Conservation (phyloP, 305 asterid genomes). For the Plantago rigida region DNA sequence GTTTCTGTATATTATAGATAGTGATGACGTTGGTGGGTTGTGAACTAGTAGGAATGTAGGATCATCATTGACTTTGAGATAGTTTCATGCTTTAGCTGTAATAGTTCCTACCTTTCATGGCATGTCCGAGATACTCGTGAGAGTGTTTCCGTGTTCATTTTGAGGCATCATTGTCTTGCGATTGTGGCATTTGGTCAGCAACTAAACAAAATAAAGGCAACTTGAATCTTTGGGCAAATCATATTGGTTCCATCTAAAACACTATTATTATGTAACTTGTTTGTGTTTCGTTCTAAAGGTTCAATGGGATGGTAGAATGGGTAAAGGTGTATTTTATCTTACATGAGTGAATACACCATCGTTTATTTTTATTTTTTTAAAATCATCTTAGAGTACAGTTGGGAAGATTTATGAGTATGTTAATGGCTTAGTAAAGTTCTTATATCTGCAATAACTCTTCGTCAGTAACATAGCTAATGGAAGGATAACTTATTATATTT, state of each 20-base stretch:
- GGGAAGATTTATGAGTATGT: neutral
- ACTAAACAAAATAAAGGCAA: neutral
- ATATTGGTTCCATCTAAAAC: too few relatives aligned
- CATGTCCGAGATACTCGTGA: neutral
- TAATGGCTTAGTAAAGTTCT: neutral
- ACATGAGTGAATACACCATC: too few relatives aligned
- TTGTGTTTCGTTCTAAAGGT: neutral
- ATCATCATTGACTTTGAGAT: neutral
- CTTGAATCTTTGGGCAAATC: too few relatives aligned
- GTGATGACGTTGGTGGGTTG: neutral
- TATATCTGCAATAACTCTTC: neutral
- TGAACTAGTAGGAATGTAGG: neutral
- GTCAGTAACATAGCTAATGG: neutral
- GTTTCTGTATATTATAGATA: too few relatives aligned
- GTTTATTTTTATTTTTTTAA: too few relatives aligned
- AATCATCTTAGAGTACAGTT: neutral
- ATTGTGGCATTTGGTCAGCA: neutral
- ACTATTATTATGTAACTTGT: neutral
- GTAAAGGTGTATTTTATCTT: neutral
- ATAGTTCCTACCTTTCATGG: neutral
- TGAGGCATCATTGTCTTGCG: too few relatives aligned
- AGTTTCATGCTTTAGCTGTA: neutral
- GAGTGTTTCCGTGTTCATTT: neutral
- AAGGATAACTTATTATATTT: neutral
- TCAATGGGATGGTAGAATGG: neutral